Evolutionary conservation across 306 rosid genomes (phyloP), one percentile per base, ranked within the genome.

Genomic region (Erythrophleum fordii): DNA sequence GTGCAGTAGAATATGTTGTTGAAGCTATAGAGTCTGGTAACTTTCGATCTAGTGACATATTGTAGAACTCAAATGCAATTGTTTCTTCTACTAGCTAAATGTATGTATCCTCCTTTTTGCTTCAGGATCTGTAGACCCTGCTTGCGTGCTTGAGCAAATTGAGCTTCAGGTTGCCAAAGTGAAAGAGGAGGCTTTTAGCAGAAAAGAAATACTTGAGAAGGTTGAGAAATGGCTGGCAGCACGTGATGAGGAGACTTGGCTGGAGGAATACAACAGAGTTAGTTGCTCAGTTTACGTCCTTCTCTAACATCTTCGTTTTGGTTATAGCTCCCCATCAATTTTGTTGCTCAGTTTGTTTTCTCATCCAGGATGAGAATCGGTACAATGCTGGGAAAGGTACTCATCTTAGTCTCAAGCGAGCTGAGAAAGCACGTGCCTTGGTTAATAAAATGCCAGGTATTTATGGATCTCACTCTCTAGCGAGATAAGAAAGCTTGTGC

Each of bases 341-440:
- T 76, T 73, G 23, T 11, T 78, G 61, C 68, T 58, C 9, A 44
- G 42, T 77, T 73, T 79, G n/a, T 80, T 77, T 13, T 64, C 73
- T 75, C 69, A 76, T 71, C 34, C 86, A 96, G 99, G 99, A 96
- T 90, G 99, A 93, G 39, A 96, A 93, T 84, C 88, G 99, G 75
- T 96, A 96, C 61, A 96, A 96, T 88, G 97, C 97, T 60, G 97
- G 99, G 76, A 92, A 97, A 88, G 99, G 99, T 65, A 93, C 97
- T 72, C 99, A 96, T 90, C 96, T 93, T 42, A 88, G 90, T 76
- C 99, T 96, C 62, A 96, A 96, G 89, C 97, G 98, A 29, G 99
- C 98, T 69, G 99, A 93, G 90, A 93, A 90, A 92, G 99, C 98
- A 56, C 98, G 97, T 65, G 81, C 91, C 46, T 72, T 93, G 87